These are phyloP conservation scores for Phytopythium oedochilum DNA, from an alignment of 352 stramenopile genomes.

Conservation along the genomic window DNA sequence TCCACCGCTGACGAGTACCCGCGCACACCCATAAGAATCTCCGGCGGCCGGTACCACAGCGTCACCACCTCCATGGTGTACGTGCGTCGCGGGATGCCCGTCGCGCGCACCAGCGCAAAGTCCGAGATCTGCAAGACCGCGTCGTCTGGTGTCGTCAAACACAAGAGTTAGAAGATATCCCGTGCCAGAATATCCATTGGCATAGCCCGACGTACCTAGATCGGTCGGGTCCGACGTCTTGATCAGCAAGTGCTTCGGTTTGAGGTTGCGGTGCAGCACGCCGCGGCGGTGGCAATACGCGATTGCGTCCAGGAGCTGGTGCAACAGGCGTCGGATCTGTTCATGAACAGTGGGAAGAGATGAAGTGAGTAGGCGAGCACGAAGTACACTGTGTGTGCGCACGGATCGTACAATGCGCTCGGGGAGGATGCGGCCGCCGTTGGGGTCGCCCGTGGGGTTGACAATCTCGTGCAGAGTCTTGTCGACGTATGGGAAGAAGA, in stretches of 20 bases:
- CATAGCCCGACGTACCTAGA: conserved; percentile 33
- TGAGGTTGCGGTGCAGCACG: conserved; percentile 89
- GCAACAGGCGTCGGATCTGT: conserved; percentile 73
- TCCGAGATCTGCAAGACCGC: conserved; percentile 81
- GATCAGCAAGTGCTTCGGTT: conserved; percentile 88
- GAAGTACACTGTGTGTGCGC: not conserved
- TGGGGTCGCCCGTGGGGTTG: conserved; percentile 84
- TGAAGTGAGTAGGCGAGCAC: conserved; percentile 1
- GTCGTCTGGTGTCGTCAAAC: conserved; percentile 26
- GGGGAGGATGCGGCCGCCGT: conserved; percentile 64
- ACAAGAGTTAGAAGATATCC: not conserved
- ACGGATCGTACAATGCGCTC: conserved; percentile 58
- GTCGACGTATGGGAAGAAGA: conserved; percentile 90
- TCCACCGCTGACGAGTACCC: conserved; percentile 86
- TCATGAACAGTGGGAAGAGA: conserved; percentile 1
- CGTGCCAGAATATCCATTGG: not conserved
- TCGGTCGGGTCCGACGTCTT: conserved; percentile 56
- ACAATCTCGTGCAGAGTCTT: conserved; percentile 90
- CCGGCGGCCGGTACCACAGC: conserved; percentile 87
- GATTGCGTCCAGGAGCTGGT: conserved; percentile 86
- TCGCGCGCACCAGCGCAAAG: conserved; percentile 86
- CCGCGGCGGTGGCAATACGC: conserved; percentile 86
- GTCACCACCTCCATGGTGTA: conserved; percentile 92
- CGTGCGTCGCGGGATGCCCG: conserved; percentile 78
- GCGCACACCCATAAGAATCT: conserved; percentile 88